phyloP scores from a whole-genome alignment of 805 yeast species.

The Kluyveromyces wickerhamii region DNA sequence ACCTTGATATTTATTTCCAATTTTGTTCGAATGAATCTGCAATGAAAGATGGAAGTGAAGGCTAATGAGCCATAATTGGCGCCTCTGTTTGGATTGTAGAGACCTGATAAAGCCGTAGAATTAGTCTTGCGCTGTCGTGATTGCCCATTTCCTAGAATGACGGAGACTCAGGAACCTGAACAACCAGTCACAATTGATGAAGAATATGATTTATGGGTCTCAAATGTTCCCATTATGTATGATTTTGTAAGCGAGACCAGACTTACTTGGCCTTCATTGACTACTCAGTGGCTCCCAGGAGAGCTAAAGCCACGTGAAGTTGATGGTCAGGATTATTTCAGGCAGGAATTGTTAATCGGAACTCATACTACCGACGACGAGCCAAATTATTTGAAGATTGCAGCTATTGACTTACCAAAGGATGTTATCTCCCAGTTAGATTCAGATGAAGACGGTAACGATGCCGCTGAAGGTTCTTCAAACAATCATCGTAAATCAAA shows the following conservation, averaged over 20 bases:
- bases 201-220: conserved; percentile 74
- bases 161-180: conserved; percentile 2
- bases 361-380: conserved; percentile 72
- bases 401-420: conserved; percentile 50
- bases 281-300: conserved; percentile 69
- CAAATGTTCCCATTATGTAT: conserved; percentile 75
- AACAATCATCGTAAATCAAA: conserved; percentile 34
- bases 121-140: no score
- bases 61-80: no score
- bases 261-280: conserved; percentile 73
- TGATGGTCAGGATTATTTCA: conserved; percentile 14
- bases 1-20: no score
- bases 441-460: conserved; percentile 20
- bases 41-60: no score
- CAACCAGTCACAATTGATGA: conserved; percentile 28
- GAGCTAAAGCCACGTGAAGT: conserved; percentile 7
- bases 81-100: no score
- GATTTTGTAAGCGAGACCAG: conserved; percentile 77
- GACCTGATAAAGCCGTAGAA: not conserved
- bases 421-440: conserved; percentile 23
- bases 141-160: no score
- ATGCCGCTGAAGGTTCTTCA: conserved; percentile 9
- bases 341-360: conserved; percentile 52
- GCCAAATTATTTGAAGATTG: conserved; percentile 56
- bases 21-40: no score